A percentile compares a stretch with the other conserved stretches of the same genome.
Evolutionary conservation across 2,329 filamentous ascomycete genomes (phyloP).

Genomic region (Diaporthe ilicicola): DNA sequence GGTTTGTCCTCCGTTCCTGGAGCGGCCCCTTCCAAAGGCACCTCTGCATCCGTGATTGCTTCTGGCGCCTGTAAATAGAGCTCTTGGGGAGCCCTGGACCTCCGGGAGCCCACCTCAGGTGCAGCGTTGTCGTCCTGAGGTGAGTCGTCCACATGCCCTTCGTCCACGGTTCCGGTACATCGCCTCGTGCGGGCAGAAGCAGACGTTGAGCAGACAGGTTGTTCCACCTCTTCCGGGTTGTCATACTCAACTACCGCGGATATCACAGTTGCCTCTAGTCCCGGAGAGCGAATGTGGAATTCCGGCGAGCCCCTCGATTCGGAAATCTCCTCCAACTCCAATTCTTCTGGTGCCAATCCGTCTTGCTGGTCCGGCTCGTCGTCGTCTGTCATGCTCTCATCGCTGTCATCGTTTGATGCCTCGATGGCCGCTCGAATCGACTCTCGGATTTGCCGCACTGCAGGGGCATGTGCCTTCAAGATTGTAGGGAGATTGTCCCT

Average conservation of each 20-base stretch:
- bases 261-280: background rate
- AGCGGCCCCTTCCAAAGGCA: background rate
- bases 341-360: background rate
- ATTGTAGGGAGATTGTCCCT: slow-evolving; percentile 41
- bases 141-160: background rate
- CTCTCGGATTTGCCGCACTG: slow-evolving; percentile 32
- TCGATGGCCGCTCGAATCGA: background rate
- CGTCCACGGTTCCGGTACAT: background rate
- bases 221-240: background rate
- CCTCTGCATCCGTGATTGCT: background rate
- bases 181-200: background rate
- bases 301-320: background rate
- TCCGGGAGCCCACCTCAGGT: background rate
- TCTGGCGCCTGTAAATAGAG: background rate
- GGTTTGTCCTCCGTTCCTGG: background rate
- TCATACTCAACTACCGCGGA: background rate
- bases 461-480: slow-evolving; percentile 40
- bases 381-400: slow-evolving; percentile 17
- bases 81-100: background rate
- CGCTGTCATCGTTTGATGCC: background rate
- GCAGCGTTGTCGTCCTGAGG: background rate
- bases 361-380: background rate
- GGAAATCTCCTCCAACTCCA: background rate
- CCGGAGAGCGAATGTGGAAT: slow-evolving; percentile 18
- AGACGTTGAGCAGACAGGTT: no score